Conservation (phyloP, 2,329 filamentous ascomycete species). For the Xylariaceae sp. region DNA sequence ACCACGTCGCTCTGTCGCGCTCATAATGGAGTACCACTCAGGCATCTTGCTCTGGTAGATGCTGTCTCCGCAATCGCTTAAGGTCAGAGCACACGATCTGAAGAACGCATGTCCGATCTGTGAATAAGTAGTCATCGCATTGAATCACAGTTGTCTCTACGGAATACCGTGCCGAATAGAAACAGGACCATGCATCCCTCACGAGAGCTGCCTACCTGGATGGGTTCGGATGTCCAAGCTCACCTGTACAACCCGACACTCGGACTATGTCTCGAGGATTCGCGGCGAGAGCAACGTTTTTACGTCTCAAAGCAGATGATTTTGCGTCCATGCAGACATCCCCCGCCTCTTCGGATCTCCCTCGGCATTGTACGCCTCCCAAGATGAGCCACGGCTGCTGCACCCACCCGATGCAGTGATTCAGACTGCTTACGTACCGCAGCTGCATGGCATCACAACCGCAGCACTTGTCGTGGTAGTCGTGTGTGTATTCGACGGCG, state of each 20-base stretch:
- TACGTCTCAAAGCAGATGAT: background rate
- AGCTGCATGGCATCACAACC: slow-evolving; percentile 1
- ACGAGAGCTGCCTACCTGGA: background rate
- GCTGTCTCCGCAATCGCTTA: background rate
- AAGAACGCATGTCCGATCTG: background rate
- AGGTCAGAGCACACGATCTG: background rate
- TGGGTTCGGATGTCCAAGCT: slow-evolving; percentile 8
- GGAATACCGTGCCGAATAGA: background rate
- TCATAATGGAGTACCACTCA: background rate
- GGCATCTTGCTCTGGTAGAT: background rate
- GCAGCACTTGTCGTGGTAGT: background rate
- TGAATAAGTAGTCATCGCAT: background rate
- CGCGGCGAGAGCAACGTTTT: background rate
- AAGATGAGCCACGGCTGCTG: background rate
- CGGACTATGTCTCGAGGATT: background rate
- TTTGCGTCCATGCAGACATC: slow-evolving; percentile 1
- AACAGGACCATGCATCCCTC: no score
- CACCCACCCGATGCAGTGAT: background rate
- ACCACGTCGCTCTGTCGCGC: background rate
- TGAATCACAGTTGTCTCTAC: background rate
- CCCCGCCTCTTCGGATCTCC: background rate
- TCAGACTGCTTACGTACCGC: background rate
- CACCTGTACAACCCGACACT: slow-evolving; percentile 3
- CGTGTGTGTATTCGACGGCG: background rate
- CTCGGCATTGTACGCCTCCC: background rate